phyloP scores from a whole-genome alignment of 2,329 filamentous ascomycete species.

The Aspergillus jensenii region DNA sequence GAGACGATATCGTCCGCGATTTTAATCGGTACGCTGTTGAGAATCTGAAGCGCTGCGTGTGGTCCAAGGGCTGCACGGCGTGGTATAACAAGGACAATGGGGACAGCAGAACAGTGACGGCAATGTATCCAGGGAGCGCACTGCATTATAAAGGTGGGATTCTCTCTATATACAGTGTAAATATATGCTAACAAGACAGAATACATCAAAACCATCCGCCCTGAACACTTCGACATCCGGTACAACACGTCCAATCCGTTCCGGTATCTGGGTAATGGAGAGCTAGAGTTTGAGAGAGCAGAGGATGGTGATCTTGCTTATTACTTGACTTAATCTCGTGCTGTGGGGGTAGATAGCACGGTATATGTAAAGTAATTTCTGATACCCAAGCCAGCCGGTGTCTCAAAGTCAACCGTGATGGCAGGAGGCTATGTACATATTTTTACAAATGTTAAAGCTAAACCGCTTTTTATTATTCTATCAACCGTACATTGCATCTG shows the following conservation, averaged over 20 bases:
- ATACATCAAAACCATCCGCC: slow-evolving; percentile 13
- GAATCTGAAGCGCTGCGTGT: slow-evolving; percentile 24
- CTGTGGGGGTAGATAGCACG: too few species aligned
- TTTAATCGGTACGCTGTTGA: slow-evolving; percentile 24
- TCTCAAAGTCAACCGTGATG: too few species aligned
- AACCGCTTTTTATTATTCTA: too few species aligned
- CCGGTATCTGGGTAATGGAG: slow-evolving; percentile 15
- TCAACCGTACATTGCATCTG: too few species aligned
- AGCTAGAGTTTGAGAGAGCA: slow-evolving; percentile 12
- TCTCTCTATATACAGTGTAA: neutral
- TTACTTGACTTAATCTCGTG: neutral
- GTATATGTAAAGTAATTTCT: too few species aligned
- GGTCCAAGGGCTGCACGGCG: slow-evolving; percentile 26
- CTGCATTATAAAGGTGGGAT: slow-evolving; percentile 23
- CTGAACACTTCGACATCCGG: slow-evolving; percentile 20
- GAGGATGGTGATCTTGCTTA: slow-evolving; percentile 11
- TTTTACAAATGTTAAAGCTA: too few species aligned
- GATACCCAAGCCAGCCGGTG: too few species aligned
- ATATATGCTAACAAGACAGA: neutral
- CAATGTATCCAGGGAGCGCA: slow-evolving; percentile 25
- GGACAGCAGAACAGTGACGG: slow-evolving; percentile 18
- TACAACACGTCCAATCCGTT: slow-evolving; percentile 16
- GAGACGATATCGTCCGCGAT: slow-evolving; percentile 17
- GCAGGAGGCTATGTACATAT: too few species aligned
- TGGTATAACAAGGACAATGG: slow-evolving; percentile 24